Evolutionary conservation across 139 green algal genomes (phyloP).

Genomic region (Picochlorum sp.): DNA sequence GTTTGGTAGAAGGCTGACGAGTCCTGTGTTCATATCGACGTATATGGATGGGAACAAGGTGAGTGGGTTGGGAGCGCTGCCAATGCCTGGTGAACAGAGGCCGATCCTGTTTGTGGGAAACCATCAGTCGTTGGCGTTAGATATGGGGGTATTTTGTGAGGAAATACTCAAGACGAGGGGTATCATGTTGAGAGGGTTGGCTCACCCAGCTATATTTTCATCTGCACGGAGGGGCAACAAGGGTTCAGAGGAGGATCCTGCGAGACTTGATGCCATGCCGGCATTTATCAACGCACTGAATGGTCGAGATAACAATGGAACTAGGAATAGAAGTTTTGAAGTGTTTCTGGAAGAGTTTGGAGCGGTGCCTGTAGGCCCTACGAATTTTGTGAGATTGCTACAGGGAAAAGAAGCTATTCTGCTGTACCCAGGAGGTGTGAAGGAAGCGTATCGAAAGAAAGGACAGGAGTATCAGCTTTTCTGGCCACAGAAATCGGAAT

Average conservation of each 20-base stretch:
- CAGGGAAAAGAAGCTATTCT: constrained; percentile 63
- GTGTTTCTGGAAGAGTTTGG: constrained; percentile 77
- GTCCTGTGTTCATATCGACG: constrained; percentile 77
- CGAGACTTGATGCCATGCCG: constrained; percentile 10
- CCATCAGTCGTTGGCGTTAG: constrained; percentile 78
- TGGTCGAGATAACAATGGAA: constrained; percentile 1
- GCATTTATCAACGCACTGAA: constrained; percentile 5
- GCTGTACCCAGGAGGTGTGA: constrained; percentile 80
- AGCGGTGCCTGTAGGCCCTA: constrained; percentile 72
- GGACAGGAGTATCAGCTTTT: constrained; percentile 88
- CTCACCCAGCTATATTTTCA: constrained; percentile 56
- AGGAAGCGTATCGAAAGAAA: constrained; percentile 66
- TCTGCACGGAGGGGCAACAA: background rate
- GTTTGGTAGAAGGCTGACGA: constrained; percentile 38
- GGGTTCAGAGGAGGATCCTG: background rate
- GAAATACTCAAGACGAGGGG: constrained; percentile 55
- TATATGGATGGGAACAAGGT: constrained; percentile 32
- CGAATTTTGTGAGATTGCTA: constrained; percentile 74
- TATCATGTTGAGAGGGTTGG: constrained; percentile 67
- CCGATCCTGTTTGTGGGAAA: constrained; percentile 89
- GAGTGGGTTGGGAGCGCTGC: constrained; percentile 37
- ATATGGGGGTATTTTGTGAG: constrained; percentile 70
- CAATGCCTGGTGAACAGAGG: constrained; percentile 19
- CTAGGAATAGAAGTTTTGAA: constrained; percentile 21
- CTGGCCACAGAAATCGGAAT: constrained; percentile 82